These are phyloP conservation scores for Chaetoceros muelleri DNA, from an alignment of 108 stramenopile genomes.

Conservation along the genomic window DNA sequence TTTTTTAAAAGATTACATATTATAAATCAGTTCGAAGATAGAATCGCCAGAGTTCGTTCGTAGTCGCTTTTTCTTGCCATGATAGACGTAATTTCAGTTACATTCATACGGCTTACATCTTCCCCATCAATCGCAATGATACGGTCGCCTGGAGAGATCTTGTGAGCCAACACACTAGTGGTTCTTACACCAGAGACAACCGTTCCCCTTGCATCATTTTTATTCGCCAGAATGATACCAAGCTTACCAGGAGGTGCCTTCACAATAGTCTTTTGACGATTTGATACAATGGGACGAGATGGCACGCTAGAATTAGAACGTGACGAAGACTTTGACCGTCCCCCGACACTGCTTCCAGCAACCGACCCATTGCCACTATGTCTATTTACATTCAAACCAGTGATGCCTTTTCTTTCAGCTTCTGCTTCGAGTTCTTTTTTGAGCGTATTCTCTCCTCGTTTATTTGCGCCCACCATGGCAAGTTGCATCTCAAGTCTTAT, in stretches of 20 bases:
- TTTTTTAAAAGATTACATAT: no score
- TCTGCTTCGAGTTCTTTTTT: conserved; percentile 1
- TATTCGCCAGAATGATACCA: conserved; percentile 85
- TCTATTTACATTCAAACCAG: conserved; percentile 8
- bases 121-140: conserved; percentile 86
- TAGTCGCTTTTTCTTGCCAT: conserved; percentile 83
- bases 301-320: neutral
- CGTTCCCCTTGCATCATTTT: conserved; percentile 74
- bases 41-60: conserved; percentile 61
- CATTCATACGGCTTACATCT: conserved; percentile 84
- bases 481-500: conserved; percentile 75
- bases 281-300: conserved; percentile 5
- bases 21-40: conserved; percentile 25
- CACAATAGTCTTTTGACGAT: conserved; percentile 53
- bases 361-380: conserved; percentile 7
- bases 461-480: conserved; percentile 61
- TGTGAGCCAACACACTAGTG: conserved; percentile 57
- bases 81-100: conserved; percentile 80
- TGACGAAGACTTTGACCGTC: conserved; percentile 10
- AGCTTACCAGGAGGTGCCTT: conserved; percentile 80
- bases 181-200: conserved; percentile 84
- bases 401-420: conserved; percentile 6
- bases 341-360: conserved; percentile 10
- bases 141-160: conserved; percentile 74
- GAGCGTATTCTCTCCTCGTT: neutral